These are phyloP conservation scores for Trichoderma sp. DNA, from an alignment of 2,329 filamentous ascomycete species.

Conservation along the genomic window DNA sequence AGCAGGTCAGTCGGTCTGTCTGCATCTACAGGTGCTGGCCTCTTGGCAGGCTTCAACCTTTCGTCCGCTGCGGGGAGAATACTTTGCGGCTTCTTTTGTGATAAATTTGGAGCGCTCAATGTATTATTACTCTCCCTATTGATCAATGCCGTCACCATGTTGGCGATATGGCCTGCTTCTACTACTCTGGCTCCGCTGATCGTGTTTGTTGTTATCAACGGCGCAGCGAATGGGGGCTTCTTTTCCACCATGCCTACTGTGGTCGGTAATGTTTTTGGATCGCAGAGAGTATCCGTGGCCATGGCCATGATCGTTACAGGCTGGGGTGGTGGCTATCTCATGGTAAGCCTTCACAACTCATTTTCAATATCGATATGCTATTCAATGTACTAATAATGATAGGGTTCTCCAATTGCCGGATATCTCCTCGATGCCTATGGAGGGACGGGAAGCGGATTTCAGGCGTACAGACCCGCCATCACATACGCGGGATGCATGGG, in stretches of 20 bases:
- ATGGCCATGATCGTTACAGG: conserved; percentile 59
- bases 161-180: conserved; percentile 57
- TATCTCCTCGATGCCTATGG: conserved; percentile 54
- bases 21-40: conserved; percentile 47
- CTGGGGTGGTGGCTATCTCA: conserved; percentile 57
- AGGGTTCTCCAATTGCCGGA: conserved; percentile 56
- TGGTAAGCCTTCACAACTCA: conserved; percentile 37
- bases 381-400: neutral
- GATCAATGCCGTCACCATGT: conserved; percentile 52
- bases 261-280: conserved; percentile 55
- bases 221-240: conserved; percentile 56
- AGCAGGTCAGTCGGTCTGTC: conserved; percentile 49
- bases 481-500: conserved; percentile 56
- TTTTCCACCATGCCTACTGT: conserved; percentile 60
- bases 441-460: conserved; percentile 43
- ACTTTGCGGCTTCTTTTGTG: conserved; percentile 48
- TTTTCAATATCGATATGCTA: neutral
- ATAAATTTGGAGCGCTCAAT: conserved; percentile 52
- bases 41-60: conserved; percentile 58
- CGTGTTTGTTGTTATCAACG: conserved; percentile 56
- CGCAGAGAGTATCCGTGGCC: conserved; percentile 48
- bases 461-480: conserved; percentile 56
- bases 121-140: conserved; percentile 47
- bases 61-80: conserved; percentile 55
- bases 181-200: conserved; percentile 49